Conservation (phyloP, 2,329 filamentous ascomycete genomes). For the Chrysoporthe deuterocubensis region DNA sequence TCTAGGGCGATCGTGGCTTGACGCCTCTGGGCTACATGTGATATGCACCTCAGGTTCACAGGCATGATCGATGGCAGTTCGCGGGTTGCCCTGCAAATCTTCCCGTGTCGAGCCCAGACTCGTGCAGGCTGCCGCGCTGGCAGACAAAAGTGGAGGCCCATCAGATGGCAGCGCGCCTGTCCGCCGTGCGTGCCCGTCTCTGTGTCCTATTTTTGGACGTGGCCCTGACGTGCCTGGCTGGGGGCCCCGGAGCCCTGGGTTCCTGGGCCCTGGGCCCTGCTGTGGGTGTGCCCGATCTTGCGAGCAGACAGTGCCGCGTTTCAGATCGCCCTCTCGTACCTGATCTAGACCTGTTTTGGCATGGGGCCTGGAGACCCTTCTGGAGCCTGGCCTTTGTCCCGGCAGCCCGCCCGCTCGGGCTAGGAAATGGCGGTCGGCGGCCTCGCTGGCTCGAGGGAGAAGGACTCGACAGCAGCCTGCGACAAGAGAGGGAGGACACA, state of each 20-base stretch:
- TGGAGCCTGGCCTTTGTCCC: constrained; percentile 5
- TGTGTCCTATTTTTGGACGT: background rate
- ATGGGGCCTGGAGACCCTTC: constrained; percentile 10
- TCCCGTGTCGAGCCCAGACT: background rate
- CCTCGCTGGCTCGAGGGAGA: background rate
- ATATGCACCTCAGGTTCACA: background rate
- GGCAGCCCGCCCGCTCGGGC: background rate
- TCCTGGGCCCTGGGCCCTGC: background rate
- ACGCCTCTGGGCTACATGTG: background rate
- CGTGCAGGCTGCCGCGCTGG: background rate
- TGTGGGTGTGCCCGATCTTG: background rate
- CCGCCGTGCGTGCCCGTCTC: background rate
- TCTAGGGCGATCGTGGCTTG: background rate
- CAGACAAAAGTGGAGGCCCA: background rate
- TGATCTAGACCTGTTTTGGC: constrained; percentile 33
- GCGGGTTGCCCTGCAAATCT: background rate
- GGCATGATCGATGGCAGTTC: background rate
- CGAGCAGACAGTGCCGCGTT: constrained; percentile 26
- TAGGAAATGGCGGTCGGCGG: background rate
- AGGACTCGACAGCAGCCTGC: background rate
- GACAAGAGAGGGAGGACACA: background rate
- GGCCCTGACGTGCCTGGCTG: constrained; percentile 1
- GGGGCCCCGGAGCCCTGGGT: background rate
- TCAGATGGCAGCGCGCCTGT: background rate
- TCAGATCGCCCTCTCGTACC: constrained; percentile 30